Conservation (phyloP, 306 rosid species). For the Acacia melanoxylon region DNA sequence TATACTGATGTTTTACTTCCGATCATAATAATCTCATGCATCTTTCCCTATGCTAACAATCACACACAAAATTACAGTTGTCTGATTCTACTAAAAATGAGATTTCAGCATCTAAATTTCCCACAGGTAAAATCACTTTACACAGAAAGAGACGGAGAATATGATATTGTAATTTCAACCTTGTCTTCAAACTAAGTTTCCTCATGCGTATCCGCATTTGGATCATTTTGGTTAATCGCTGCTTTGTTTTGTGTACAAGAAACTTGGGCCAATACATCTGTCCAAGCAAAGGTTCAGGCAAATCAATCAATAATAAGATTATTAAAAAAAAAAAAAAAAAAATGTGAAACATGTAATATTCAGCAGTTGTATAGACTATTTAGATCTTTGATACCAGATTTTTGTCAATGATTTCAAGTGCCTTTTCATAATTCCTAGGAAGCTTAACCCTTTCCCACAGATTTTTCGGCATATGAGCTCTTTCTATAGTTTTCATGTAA, state of each 20-base stretch:
- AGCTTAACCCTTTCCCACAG: conserved; percentile 96
- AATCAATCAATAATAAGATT: conserved; percentile 11
- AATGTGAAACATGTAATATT: neutral
- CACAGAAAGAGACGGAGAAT: conserved; percentile 6
- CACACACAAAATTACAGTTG: neutral
- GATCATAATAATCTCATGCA: neutral
- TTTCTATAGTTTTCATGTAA: conserved; percentile 90
- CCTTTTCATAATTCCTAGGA: conserved; percentile 84
- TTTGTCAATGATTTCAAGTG: conserved; percentile 83
- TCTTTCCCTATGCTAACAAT: neutral
- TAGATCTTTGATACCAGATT: conserved; percentile 61
- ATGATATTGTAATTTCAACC: conserved; percentile 43
- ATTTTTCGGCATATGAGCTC: conserved; percentile 92
- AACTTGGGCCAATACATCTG: conserved; percentile 96
- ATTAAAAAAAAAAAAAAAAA: neutral
- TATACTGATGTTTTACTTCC: neutral
- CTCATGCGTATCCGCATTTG: conserved; percentile 95
- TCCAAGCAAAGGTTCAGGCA: conserved; percentile 21
- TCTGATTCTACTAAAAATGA: conserved; percentile 8
- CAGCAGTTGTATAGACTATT: neutral
- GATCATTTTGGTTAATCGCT: conserved; percentile 91
- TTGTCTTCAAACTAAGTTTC: conserved; percentile 86
- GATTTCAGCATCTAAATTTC: conserved; percentile 14
- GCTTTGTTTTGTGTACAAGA: conserved; percentile 88
- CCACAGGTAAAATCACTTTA: neutral